Evolutionary conservation across 164 flowering plant species (phyloP).

Genomic region (Vitis amurensis): DNA sequence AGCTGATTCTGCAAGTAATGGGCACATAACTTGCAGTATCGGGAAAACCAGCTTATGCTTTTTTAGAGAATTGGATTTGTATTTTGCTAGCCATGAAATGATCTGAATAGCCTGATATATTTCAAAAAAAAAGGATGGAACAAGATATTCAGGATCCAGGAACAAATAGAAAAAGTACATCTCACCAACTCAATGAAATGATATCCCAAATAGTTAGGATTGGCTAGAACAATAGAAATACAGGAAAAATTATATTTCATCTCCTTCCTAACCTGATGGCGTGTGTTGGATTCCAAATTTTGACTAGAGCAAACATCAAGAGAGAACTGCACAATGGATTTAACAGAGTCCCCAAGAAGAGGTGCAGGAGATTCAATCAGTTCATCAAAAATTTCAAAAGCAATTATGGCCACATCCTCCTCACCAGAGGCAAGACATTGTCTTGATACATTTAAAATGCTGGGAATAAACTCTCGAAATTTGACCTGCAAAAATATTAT

Average conservation of each 20-base stretch:
- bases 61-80: slow-evolving; percentile 78
- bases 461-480: slow-evolving; percentile 90
- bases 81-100: slow-evolving; percentile 95
- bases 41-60: slow-evolving; percentile 84
- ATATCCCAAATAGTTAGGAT: neutral
- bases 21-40: slow-evolving; percentile 90
- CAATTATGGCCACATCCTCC: slow-evolving; percentile 89
- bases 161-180: neutral
- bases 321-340: slow-evolving; percentile 90
- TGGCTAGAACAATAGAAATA: neutral
- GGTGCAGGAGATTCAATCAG: slow-evolving; percentile 97
- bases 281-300: slow-evolving; percentile 78
- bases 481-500: slow-evolving; percentile 48
- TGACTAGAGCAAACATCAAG: slow-evolving; percentile 94
- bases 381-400: slow-evolving; percentile 98
- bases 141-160: neutral
- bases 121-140: slow-evolving; percentile 5
- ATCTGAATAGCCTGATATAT: slow-evolving; percentile 86
- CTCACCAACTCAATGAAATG: neutral
- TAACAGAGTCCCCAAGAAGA: slow-evolving; percentile 90
- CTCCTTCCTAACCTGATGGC: slow-evolving; percentile 71
- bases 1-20: slow-evolving; percentile 81
- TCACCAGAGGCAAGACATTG: slow-evolving; percentile 90
- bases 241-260: neutral
- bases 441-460: slow-evolving; percentile 85